A percentile compares a stretch with the other conserved stretches of the same genome.
Evolutionary conservation across 2,329 filamentous ascomycete genomes (phyloP).

Genomic region (Stemphylium lycopersici): DNA sequence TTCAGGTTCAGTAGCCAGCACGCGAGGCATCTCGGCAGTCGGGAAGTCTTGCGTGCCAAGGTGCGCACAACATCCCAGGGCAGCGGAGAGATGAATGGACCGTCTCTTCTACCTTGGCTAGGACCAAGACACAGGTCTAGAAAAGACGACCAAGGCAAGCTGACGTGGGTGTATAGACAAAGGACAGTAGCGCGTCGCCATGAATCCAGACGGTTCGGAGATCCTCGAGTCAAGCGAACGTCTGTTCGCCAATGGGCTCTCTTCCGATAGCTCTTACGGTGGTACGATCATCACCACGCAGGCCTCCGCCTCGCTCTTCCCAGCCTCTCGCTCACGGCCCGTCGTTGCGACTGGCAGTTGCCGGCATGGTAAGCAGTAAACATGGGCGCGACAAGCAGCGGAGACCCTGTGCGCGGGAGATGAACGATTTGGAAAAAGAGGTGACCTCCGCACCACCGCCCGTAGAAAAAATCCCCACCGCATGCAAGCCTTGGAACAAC

Average conservation of each 20-base stretch:
- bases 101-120: neutral
- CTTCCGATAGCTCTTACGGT: constrained; percentile 7
- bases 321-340: constrained; percentile 3
- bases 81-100: neutral
- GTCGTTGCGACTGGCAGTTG: constrained; percentile 9
- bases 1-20: no score
- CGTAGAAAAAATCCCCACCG: neutral
- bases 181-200: constrained; percentile 3
- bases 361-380: constrained; percentile 1
- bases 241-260: constrained; percentile 7
- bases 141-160: neutral
- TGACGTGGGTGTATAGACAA: neutral
- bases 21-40: no score
- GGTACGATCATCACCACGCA: constrained; percentile 8
- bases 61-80: no score
- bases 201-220: neutral
- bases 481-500: neutral
- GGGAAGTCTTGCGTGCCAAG: no score
- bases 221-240: neutral
- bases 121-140: neutral
- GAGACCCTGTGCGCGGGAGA: constrained; percentile 5
- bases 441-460: neutral
- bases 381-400: constrained; percentile 10
- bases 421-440: neutral
- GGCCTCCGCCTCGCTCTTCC: constrained; percentile 6